Conservation (phyloP, 805 yeast genomes). For the Yarrowia hollandica region DNA sequence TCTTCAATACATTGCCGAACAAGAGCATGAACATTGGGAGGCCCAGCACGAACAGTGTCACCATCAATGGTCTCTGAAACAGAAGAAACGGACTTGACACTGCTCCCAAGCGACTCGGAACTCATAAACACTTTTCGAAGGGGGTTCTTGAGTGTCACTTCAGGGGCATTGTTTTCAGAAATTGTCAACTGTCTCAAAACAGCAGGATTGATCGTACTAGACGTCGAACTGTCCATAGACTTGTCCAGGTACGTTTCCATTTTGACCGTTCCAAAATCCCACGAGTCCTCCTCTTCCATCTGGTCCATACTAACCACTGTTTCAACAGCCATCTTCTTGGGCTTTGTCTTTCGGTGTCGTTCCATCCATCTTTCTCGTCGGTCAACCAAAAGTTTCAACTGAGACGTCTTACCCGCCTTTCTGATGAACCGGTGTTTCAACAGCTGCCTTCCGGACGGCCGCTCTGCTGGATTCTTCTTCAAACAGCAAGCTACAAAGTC, state of each 20-base stretch:
- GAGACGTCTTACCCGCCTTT: constrained; percentile 13
- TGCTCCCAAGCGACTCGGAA: background rate
- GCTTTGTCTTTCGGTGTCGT: constrained; percentile 14
- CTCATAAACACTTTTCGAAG: background rate
- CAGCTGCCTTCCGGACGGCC: constrained; percentile 64
- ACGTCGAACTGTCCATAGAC: background rate
- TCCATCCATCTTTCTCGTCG: constrained; percentile 13
- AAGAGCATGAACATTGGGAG: background rate
- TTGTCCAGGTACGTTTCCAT: constrained; percentile 10
- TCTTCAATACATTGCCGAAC: constrained; percentile 12
- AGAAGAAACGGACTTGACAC: background rate
- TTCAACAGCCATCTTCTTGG: constrained; percentile 30
- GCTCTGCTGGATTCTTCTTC: constrained; percentile 58
- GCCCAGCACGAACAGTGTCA: background rate
- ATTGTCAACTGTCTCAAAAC: constrained; percentile 5
- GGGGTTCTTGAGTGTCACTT: constrained; percentile 19
- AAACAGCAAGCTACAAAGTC: constrained; percentile 67
- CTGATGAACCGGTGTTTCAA: constrained; percentile 51
- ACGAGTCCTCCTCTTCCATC: constrained; percentile 40
- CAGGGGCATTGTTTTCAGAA: background rate
- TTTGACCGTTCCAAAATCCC: constrained; percentile 45
- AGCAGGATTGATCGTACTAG: constrained; percentile 2
- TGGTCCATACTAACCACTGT: constrained; percentile 9
- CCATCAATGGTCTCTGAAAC: background rate
- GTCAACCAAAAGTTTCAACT: constrained; percentile 5